Conservation (phyloP, 257 asterid genomes). For the Salvia rosmarinus region DNA sequence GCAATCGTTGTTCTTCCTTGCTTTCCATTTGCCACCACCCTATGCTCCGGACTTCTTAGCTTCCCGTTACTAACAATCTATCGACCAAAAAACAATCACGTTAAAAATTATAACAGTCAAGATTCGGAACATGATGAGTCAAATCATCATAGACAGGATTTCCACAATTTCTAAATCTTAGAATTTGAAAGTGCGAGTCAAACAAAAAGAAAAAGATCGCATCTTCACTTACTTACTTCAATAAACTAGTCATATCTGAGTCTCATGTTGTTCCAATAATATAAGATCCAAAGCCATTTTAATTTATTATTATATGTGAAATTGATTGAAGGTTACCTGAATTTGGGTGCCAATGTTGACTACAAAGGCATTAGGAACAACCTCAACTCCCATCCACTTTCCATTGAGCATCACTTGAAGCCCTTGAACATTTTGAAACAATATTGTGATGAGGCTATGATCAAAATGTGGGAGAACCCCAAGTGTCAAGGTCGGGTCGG, state of each 20-base stretch:
- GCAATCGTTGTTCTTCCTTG: constrained; percentile 47
- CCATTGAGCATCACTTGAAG: constrained; percentile 59
- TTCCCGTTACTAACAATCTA: constrained; percentile 57
- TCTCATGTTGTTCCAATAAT: no score
- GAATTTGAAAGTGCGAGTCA: no score
- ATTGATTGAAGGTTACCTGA: constrained; percentile 37
- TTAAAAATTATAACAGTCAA: no score
- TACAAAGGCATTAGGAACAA: constrained; percentile 57
- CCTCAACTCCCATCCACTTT: constrained; percentile 56
- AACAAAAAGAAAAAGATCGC: no score
- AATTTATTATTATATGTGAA: no score
- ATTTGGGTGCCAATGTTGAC: constrained; percentile 62
- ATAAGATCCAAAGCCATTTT: no score
- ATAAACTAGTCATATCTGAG: no score
- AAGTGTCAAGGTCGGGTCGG: constrained; percentile 59
- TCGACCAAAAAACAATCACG: no score
- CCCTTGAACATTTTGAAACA: constrained; percentile 53
- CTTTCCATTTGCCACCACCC: constrained; percentile 51
- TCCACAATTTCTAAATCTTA: no score
- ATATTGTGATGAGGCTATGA: constrained; percentile 55
- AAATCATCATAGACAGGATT: no score
- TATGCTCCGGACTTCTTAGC: constrained; percentile 50
- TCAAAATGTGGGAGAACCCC: constrained; percentile 60
- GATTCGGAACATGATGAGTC: no score
- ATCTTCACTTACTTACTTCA: no score